These are phyloP conservation scores for Pseudonitzschia multiseries DNA, from an alignment of 108 stramenopile genomes.

Conservation along the genomic window DNA sequence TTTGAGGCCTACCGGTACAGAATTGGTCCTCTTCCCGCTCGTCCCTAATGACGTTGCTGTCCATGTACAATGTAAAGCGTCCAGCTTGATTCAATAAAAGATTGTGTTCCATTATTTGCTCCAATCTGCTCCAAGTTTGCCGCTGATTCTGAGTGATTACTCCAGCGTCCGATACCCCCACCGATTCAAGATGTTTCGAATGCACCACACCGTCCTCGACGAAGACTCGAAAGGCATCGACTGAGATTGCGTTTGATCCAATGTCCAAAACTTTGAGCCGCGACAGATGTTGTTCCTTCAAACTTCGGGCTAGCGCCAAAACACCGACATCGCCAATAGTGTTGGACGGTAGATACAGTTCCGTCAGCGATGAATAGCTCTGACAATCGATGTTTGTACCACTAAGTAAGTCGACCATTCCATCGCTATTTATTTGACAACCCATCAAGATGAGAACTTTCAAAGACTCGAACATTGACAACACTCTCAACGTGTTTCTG, in stretches of 20 bases:
- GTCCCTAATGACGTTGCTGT: neutral
- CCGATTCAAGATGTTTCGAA: conserved; percentile 3
- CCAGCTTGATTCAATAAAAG: conserved; percentile 20
- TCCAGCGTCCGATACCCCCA: conserved; percentile 7
- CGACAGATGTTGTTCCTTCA: conserved; percentile 7
- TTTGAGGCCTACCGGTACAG: neutral
- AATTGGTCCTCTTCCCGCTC: neutral
- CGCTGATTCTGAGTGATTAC: conserved; percentile 6
- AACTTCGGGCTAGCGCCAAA: neutral
- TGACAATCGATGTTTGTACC: neutral
- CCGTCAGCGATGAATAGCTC: neutral
- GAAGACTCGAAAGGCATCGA: conserved; percentile 8
- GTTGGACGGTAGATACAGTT: conserved; percentile 12
- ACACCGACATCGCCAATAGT: conserved; percentile 11
- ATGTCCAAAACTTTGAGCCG: conserved; percentile 7
- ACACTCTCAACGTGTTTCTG: neutral
- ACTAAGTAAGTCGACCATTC: conserved; percentile 1
- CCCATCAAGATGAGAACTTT: conserved; percentile 10
- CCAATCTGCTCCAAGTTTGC: neutral
- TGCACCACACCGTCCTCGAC: conserved; percentile 14
- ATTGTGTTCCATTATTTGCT: conserved; percentile 12
- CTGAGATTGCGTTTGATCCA: conserved; percentile 11
- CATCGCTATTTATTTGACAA: conserved; percentile 5
- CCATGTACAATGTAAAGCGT: conserved; percentile 1
- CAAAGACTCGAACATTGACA: conserved; percentile 3